Conservation (phyloP, 2,329 filamentous ascomycete species). For the Claviceps sorghi region DNA sequence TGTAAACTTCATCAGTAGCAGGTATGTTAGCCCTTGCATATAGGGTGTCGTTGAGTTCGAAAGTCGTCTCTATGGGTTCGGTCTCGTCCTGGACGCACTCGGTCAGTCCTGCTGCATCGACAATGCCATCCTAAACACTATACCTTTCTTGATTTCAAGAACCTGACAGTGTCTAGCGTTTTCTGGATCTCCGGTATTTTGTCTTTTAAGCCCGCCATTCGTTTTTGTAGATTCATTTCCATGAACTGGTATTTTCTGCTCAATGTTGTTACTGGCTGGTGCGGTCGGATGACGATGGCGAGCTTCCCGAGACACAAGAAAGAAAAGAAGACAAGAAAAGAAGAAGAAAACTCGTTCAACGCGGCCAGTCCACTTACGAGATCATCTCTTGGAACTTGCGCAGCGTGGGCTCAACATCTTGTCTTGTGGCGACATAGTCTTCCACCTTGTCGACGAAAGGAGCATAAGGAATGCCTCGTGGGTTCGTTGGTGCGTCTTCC, state of each 20-base stretch:
- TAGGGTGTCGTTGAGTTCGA: slow-evolving; percentile 91
- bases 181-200: slow-evolving; percentile 97
- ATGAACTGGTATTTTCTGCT: slow-evolving; percentile 97
- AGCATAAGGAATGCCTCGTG: slow-evolving; percentile 68
- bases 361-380: slow-evolving; percentile 41
- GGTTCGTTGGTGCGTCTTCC: slow-evolving; percentile 51
- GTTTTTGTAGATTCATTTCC: slow-evolving; percentile 82
- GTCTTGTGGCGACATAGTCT: slow-evolving; percentile 66
- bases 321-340: background rate
- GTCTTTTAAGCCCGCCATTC: slow-evolving; percentile 68
- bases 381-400: slow-evolving; percentile 89
- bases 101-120: background rate
- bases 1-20: slow-evolving; percentile 77
- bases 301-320: background rate
- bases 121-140: background rate
- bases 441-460: slow-evolving; percentile 81
- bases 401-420: slow-evolving; percentile 67
- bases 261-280: slow-evolving; percentile 3
- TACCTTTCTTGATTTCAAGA: slow-evolving; percentile 65
- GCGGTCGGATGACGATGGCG: background rate
- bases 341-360: background rate
- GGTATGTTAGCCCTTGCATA: slow-evolving; percentile 77
- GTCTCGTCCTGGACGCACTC: slow-evolving; percentile 26
- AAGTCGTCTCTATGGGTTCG: slow-evolving; percentile 76
- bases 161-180: slow-evolving; percentile 81